Base-by-base conservation (phyloP, 352 stramenopile species). In the Halophytophthora batemanensis region DNA sequence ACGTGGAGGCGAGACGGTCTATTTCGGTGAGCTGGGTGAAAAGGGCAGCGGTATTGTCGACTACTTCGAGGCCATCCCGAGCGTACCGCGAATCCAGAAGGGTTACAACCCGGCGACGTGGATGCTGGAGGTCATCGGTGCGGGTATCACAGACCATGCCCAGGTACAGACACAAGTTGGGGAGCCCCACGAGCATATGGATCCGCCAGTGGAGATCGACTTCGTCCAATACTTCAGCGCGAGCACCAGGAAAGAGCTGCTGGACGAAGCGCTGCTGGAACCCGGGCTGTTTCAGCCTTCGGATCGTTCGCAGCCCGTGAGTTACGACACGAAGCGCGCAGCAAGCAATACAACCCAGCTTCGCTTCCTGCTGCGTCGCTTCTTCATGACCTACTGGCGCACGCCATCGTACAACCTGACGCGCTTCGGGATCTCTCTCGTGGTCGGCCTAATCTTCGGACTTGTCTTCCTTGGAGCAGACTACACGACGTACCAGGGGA, bases 331-430 rank as follows among this genome's bases (percentile, higher is more conserved):
- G 41, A 81, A 76, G 48, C 64, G 64, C 7, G 69, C 64, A 0
- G 69, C 84, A 1, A 65, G 21, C 10, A 44, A 69, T 35, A 34
- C 50, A 14, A 28, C 57, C 8, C 52, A 82, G 59, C 17, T 80
- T 25, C 35, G 64, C 70, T 65, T 74, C 21, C 50, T 82, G 22
- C 43, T 79, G 23, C 46, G 60, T 15, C 71, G 71, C 11, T 82
- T 78, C 48, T 61, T 66, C 31, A 59, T 42, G 15, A 64, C 70
- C 36, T 85, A 85, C 59, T 85, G 74, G 74, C 71, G 74, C 49
- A 77, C 71, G 17, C 81, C 86, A 28, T 74, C 71, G 42, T 97
- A 97, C 68, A 96, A 91, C 60, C 53, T 81, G 19, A 79, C 80
- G 8, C 75, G 90, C 1, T 44, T 87, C 1, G 52, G 86, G 14